These are phyloP conservation scores for Penicillium sp. DNA, from an alignment of 2,329 filamentous ascomycete species.

Conservation along the genomic window DNA sequence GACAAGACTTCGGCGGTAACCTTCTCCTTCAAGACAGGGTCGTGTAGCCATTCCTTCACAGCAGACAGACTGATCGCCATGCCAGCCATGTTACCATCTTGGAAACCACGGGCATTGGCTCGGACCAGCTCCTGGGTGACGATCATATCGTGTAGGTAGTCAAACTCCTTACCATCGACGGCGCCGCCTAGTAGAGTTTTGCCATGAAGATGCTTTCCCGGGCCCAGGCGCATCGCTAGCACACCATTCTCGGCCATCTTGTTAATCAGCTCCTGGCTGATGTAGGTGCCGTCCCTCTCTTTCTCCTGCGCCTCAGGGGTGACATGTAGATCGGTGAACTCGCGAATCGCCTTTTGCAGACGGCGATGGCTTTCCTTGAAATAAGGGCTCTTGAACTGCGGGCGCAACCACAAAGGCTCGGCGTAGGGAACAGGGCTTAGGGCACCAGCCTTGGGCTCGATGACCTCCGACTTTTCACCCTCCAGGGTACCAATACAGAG, in stretches of 20 bases:
- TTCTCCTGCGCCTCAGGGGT: conserved; percentile 75
- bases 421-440: conserved; percentile 80
- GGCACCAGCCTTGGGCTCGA: conserved; percentile 71
- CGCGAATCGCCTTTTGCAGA: conserved; percentile 70
- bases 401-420: conserved; percentile 81
- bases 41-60: conserved; percentile 75
- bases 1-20: conserved; percentile 74
- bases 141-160: conserved; percentile 85
- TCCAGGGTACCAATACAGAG: conserved; percentile 76
- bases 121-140: conserved; percentile 73
- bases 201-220: conserved; percentile 79
- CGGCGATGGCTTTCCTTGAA: conserved; percentile 74
- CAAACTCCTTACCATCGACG: conserved; percentile 78
- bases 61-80: conserved; percentile 84
- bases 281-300: conserved; percentile 73
- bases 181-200: conserved; percentile 69
- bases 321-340: conserved; percentile 74
- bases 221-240: conserved; percentile 80
- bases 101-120: conserved; percentile 73
- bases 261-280: conserved; percentile 73
- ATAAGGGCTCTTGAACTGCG: conserved; percentile 77
- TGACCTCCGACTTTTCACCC: conserved; percentile 75
- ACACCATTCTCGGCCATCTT: conserved; percentile 75
- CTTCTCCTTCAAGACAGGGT: conserved; percentile 67
- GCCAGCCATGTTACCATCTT: conserved; percentile 84